These are phyloP conservation scores for Scenedesmus sp. DNA, from an alignment of 163 green algal genomes.

Conservation along the genomic window DNA sequence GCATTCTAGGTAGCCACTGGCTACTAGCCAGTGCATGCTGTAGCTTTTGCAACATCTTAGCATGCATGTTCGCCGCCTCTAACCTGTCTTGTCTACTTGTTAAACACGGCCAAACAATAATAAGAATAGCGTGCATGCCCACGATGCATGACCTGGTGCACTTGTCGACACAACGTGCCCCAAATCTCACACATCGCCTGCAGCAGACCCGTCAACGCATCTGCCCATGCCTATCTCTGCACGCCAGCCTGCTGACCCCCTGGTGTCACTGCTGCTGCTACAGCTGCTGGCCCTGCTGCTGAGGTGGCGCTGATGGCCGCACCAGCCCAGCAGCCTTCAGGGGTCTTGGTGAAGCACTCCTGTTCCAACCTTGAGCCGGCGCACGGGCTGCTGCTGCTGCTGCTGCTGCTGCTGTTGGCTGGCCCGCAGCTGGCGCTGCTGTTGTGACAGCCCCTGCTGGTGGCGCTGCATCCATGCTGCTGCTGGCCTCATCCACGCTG, in stretches of 20 bases:
- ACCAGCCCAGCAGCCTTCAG: not conserved
- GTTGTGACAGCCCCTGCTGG: not conserved
- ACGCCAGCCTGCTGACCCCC: not conserved
- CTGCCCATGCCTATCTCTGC: not conserved
- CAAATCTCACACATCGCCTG: not conserved
- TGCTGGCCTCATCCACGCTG: conserved; percentile 7
- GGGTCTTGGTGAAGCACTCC: not conserved
- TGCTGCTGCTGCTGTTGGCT: not conserved
- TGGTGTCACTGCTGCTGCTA: conserved; percentile 14
- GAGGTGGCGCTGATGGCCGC: not conserved
- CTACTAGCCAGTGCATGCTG: no score
- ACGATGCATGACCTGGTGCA: not conserved
- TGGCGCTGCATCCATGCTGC: not conserved
- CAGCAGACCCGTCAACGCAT: not conserved
- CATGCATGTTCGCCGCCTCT: no score
- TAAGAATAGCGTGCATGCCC: no score
- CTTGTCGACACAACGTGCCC: no score
- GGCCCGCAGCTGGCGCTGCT: not conserved
- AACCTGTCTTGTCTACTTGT: no score
- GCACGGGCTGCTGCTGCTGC: not conserved
- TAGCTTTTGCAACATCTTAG: no score
- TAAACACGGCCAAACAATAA: no score
- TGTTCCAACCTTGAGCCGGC: not conserved
- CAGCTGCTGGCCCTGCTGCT: not conserved
- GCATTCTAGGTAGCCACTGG: no score